Percentiles rank a stretch among this genome's conserved stretches.
Conservation (phyloP, 2,329 filamentous ascomycete species). For the Colletotrichum agaves region DNA sequence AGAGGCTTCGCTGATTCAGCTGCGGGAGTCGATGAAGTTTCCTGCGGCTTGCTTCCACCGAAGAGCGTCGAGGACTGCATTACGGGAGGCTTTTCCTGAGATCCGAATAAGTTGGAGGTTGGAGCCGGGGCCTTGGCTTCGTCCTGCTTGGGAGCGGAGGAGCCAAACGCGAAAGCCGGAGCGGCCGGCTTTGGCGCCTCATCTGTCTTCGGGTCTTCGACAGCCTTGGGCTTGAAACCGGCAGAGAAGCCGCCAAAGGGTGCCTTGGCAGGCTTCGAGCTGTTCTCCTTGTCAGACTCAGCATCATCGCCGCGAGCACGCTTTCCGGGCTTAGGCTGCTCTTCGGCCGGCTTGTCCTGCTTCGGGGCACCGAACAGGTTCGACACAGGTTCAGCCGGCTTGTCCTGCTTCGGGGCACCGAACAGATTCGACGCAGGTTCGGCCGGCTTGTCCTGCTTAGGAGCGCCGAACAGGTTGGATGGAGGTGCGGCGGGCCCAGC, state of each 20-base stretch:
- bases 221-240: slow-evolving; percentile 48
- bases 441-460: slow-evolving; percentile 48
- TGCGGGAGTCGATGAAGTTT: slow-evolving; percentile 41
- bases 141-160: slow-evolving; percentile 32
- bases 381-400: slow-evolving; percentile 47
- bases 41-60: slow-evolving; percentile 48
- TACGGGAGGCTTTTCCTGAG: slow-evolving; percentile 37
- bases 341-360: slow-evolving; percentile 44
- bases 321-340: slow-evolving; percentile 41
- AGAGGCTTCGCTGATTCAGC: slow-evolving; percentile 44
- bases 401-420: slow-evolving; percentile 48
- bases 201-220: slow-evolving; percentile 40
- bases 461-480: slow-evolving; percentile 50
- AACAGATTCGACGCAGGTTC: slow-evolving; percentile 48
- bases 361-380: slow-evolving; percentile 51
- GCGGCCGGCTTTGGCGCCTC: slow-evolving; percentile 31
- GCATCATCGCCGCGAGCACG: slow-evolving; percentile 40
- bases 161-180: slow-evolving; percentile 36
- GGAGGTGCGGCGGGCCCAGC: slow-evolving; percentile 47
- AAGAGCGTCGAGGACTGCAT: slow-evolving; percentile 52
- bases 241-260: slow-evolving; percentile 41
- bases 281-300: slow-evolving; percentile 59
- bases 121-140: slow-evolving; percentile 39
- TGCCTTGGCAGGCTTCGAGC: slow-evolving; percentile 49
- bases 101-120: slow-evolving; percentile 41